These are phyloP conservation scores for Gracilaria caudata DNA, from an alignment of 23 red algal species.

Conservation along the genomic window DNA sequence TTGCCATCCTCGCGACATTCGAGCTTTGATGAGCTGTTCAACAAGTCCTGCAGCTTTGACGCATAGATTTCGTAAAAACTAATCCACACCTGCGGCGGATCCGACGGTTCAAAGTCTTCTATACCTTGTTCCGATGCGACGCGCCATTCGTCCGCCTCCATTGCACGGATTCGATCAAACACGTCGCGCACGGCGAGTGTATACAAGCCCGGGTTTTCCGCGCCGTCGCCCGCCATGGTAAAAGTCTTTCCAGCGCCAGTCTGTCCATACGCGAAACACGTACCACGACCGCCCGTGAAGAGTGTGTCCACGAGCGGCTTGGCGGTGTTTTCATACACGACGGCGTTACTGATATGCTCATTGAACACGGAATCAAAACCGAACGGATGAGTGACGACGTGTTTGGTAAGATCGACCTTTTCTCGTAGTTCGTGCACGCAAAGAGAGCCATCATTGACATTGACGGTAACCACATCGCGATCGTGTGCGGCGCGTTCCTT, in stretches of 20 bases:
- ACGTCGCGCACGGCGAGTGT: conserved; percentile 88
- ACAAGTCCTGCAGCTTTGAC: conserved; percentile 68
- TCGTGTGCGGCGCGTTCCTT: conserved; percentile 58
- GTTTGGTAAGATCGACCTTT: conserved; percentile 87
- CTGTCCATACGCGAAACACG: conserved; percentile 91
- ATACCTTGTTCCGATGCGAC: conserved; percentile 32
- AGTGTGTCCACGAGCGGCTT: conserved; percentile 77
- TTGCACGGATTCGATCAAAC: conserved; percentile 66
- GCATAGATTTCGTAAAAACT: conserved; percentile 92
- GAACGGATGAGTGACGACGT: conserved; percentile 80
- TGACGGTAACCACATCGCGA: conserved; percentile 70
- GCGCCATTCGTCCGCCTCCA: conserved; percentile 42
- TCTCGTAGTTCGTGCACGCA: conserved; percentile 70
- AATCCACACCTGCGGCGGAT: conserved; percentile 76
- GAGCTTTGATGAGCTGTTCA: conserved; percentile 62
- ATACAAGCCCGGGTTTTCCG: conserved; percentile 85
- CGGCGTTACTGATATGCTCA: conserved; percentile 58
- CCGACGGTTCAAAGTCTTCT: conserved; percentile 66
- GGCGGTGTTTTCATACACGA: conserved; percentile 75
- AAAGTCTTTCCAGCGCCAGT: conserved; percentile 94
- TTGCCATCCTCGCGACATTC: conserved; percentile 83
- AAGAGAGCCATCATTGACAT: conserved; percentile 29
- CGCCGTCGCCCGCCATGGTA: conserved; percentile 82
- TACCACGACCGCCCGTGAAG: conserved; percentile 76
- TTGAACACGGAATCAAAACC: conserved; percentile 70